Evolutionary conservation across 257 asterid species (phyloP).

Genomic region (Solanum gandarillasii): DNA sequence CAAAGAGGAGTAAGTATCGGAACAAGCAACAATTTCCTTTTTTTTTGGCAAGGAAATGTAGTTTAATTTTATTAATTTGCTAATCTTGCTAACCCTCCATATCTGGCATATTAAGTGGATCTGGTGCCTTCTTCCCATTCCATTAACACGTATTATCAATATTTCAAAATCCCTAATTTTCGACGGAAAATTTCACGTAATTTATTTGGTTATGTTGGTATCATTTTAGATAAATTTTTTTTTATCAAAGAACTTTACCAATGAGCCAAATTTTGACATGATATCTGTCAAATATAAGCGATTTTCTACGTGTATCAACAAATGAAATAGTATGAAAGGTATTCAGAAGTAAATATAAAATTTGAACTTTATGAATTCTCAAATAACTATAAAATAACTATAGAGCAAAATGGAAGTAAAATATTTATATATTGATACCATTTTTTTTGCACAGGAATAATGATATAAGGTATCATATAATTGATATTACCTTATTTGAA

Average conservation of each 20-base stretch:
- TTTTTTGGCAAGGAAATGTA: not conserved
- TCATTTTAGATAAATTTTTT: not conserved
- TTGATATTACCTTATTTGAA: not conserved
- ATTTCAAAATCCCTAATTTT: not conserved
- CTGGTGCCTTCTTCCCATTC: not conserved
- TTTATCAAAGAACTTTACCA: not conserved
- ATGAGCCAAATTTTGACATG: not conserved
- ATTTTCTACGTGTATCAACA: not conserved
- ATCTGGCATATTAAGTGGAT: not conserved
- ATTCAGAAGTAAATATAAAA: not conserved
- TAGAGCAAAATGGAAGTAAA: too few relatives aligned
- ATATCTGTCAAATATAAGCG: not conserved
- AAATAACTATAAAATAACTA: not conserved
- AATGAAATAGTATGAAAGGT: not conserved
- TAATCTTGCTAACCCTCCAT: not conserved
- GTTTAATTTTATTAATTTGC: not conserved
- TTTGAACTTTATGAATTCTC: not conserved
- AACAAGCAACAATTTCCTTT: not conserved
- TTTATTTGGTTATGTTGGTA: not conserved
- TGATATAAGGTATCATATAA: too few relatives aligned
- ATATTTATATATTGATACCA: too few relatives aligned
- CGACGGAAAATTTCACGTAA: not conserved
- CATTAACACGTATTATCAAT: not conserved
- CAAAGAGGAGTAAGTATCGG: not conserved
- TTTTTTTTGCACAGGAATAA: too few relatives aligned